Conservation (phyloP, 768 basidiomycete genomes). For the Clitopilus passeckerianus region DNA sequence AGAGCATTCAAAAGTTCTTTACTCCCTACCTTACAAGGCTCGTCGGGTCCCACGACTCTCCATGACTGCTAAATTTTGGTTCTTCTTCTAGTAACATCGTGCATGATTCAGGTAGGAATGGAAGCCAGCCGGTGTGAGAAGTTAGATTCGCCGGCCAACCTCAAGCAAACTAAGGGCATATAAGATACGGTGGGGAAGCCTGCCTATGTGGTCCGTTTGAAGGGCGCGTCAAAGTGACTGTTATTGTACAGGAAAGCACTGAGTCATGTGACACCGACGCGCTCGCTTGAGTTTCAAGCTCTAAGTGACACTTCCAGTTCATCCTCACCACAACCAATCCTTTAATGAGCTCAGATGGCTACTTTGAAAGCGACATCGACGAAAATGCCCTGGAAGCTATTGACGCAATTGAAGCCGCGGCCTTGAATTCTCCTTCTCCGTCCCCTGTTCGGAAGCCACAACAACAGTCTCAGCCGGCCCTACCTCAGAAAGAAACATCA, state of each 20-base stretch:
- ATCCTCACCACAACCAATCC: neutral
- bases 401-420: conserved; percentile 66
- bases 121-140: too few relatives aligned
- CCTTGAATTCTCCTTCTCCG: conserved; percentile 5
- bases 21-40: too few relatives aligned
- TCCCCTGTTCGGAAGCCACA: conserved; percentile 12
- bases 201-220: too few relatives aligned
- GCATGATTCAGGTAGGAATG: too few relatives aligned
- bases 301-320: neutral
- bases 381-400: conserved; percentile 55
- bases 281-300: neutral
- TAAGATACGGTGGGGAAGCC: too few relatives aligned
- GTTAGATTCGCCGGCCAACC: too few relatives aligned
- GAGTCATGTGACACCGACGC: conserved; percentile 18
- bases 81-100: too few relatives aligned
- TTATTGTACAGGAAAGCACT: neutral
- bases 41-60: too few relatives aligned
- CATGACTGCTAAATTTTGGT: too few relatives aligned
- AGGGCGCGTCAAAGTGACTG: neutral
- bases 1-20: too few relatives aligned
- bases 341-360: conserved; percentile 73
- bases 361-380: conserved; percentile 68
- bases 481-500: conserved; percentile 28
- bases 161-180: too few relatives aligned
- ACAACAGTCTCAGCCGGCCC: conserved; percentile 9